Base-by-base conservation (phyloP, 192 early-diverging fungal genomes). In the Phycomyces blakesleeanus region DNA sequence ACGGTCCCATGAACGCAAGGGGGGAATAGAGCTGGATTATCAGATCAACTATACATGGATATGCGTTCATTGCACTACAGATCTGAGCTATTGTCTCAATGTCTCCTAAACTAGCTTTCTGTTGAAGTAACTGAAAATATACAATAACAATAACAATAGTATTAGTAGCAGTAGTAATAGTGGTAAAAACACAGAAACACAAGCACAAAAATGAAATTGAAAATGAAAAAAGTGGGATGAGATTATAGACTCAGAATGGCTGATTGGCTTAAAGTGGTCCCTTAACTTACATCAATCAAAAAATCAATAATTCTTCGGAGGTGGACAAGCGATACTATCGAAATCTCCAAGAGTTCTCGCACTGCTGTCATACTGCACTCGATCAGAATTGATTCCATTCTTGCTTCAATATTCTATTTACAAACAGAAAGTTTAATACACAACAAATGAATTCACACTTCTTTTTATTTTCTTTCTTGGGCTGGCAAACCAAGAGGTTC, bases 1-100 rank as follows among this genome's bases (percentile, higher is more conserved):
- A 52, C 0, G 74, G 74, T 0, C 53, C 52, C 14, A 76, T 25
- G 14, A 76, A 41, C 4, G 50, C 61, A 20, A n/a, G 18, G 4
- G 74, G 64, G 3, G 55, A 44, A 51, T 76, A 67, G 16, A 76
- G 50, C 42, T 70, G 59, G 8, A 76, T 20, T 8, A 76, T 67
- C 12, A 76, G 39, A 44, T 76, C 74, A 37, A 76, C 41, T 15
- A 58, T 44, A 42, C 56, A 61, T 14, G 74, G 74, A 27, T 55
- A 63, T 24, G 56, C 59, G 27, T 18, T 34, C 34, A 75, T 44
- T 3, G 73, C 57, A 39, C 57, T 55, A 49, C 68, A 63, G n/a
- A 75, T 54, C 0, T 62, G 64, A 18, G 73, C 38, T 11, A 75
- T 47, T 0, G 56, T 51, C 14, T 51, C 49, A 20, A 75, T 57